Percentiles rank a stretch among this genome's conserved stretches.
Conservation (phyloP, 805 yeast species). For the Sugiyamaella qingdaonensis region DNA sequence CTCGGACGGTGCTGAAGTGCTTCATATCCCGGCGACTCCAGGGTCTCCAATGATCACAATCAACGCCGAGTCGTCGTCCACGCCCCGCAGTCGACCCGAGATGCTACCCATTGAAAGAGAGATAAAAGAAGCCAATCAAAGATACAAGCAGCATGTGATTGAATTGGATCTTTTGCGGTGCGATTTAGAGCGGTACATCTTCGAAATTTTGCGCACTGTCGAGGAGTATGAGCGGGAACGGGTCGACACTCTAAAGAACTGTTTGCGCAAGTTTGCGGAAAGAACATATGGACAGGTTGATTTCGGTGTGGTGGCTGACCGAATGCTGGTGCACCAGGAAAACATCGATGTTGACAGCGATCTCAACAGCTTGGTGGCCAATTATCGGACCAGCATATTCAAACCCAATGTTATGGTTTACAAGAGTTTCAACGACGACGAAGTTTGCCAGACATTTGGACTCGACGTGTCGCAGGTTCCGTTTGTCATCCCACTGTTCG, state of each 20-base stretch:
- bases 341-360: conserved; percentile 62
- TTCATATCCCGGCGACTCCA: not conserved
- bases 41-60: not conserved
- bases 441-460: conserved; percentile 66
- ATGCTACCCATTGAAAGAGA: conserved; percentile 32
- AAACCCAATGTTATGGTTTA: conserved; percentile 66
- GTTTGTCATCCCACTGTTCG: conserved; percentile 51
- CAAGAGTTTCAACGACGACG: conserved; percentile 63
- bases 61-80: not conserved
- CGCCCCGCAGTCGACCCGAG: not conserved
- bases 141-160: conserved; percentile 48
- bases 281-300: conserved; percentile 43
- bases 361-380: conserved; percentile 53
- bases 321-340: conserved; percentile 32
- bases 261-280: conserved; percentile 56
- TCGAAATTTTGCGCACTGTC: conserved; percentile 63
- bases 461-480: conserved; percentile 68
- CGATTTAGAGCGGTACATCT: conserved; percentile 60
- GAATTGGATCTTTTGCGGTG: conserved; percentile 62
- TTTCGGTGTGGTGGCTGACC: conserved; percentile 6
- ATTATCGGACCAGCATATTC: conserved; percentile 66
- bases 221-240: conserved; percentile 74
- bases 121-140: conserved; percentile 49
- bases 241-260: conserved; percentile 60
- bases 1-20: not conserved